Conservation (phyloP, 306 rosid species). For the Spatholobus suberectus region DNA sequence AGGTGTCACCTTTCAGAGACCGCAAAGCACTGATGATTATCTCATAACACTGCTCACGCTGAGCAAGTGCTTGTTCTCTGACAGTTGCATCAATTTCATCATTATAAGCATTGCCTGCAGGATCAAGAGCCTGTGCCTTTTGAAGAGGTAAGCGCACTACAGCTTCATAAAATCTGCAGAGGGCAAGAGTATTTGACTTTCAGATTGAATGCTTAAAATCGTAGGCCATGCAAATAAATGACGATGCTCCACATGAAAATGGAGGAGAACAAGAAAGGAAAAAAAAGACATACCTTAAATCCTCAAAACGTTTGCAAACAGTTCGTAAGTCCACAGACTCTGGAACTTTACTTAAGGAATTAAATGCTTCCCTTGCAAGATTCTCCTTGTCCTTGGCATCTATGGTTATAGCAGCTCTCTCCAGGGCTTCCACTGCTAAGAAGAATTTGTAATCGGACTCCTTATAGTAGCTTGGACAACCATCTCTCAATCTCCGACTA, state of each 20-base stretch:
- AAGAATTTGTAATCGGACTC: conserved; percentile 98
- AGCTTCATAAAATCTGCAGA: conserved; percentile 95
- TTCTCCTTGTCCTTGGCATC: conserved; percentile 77
- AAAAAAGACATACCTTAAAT: conserved; percentile 70
- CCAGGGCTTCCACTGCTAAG: conserved; percentile 94
- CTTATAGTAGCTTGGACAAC: conserved; percentile 98
- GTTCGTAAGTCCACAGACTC: conserved; percentile 93
- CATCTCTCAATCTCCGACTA: conserved; percentile 89
- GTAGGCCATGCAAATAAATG: conserved; percentile 18
- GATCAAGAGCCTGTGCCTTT: conserved; percentile 97
- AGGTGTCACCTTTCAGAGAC: conserved; percentile 74
- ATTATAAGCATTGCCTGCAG: conserved; percentile 86
- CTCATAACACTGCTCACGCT: conserved; percentile 89
- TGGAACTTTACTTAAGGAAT: conserved; percentile 88
- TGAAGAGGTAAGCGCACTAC: conserved; percentile 95
- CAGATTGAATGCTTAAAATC: conserved; percentile 37
- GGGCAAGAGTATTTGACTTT: conserved; percentile 24
- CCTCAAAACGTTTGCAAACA: conserved; percentile 96
- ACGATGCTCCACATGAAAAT: conserved; percentile 12
- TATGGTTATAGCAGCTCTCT: conserved; percentile 85
- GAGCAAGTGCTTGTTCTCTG: conserved; percentile 80
- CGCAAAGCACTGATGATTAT: conserved; percentile 83
- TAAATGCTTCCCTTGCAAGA: conserved; percentile 90
- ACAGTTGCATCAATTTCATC: conserved; percentile 84
- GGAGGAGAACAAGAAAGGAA: conserved; percentile 10